Evolutionary conservation across 495 filamentous ascomycete genomes (phyloP).

Genomic region (Aspergillus diversus): DNA sequence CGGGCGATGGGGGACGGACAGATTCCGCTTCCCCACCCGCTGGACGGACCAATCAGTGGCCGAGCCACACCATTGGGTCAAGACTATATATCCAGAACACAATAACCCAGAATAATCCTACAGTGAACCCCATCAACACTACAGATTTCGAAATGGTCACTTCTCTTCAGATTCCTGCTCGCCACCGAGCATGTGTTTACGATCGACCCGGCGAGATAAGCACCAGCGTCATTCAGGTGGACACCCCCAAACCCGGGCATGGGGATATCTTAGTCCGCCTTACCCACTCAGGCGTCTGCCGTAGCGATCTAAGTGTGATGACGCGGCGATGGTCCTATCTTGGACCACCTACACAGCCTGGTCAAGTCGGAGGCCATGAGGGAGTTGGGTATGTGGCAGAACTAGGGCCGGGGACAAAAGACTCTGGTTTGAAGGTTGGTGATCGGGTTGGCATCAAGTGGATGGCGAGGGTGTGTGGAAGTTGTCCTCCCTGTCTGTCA

Average conservation of each 20-base stretch:
- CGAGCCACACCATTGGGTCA: no score
- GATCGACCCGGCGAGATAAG: constrained; percentile 69
- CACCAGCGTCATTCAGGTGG: constrained; percentile 64
- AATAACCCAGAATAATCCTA: no score
- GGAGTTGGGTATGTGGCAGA: constrained; percentile 63
- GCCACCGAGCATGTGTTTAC: constrained; percentile 69
- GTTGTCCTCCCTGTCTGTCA: constrained; percentile 57
- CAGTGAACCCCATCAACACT: no score
- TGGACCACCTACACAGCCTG: constrained; percentile 59
- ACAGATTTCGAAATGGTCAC: background rate
- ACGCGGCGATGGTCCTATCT: constrained; percentile 51
- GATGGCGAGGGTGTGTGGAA: constrained; percentile 46
- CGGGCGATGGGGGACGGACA: no score
- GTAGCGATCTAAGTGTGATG: constrained; percentile 62
- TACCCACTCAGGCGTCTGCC: constrained; percentile 71
- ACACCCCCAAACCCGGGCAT: constrained; percentile 64
- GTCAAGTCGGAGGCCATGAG: constrained; percentile 69
- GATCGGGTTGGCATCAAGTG: constrained; percentile 67
- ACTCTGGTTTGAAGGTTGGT: constrained; percentile 63
- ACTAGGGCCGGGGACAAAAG: constrained; percentile 55
- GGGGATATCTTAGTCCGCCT: constrained; percentile 69
- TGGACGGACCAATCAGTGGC: no score
- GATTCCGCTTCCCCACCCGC: no score
- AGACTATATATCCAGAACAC: no score
- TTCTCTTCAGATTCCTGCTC: constrained; percentile 53